Evolutionary conservation across 345 rosid genomes (phyloP).

Genomic region (Eucalyptus sp.): DNA sequence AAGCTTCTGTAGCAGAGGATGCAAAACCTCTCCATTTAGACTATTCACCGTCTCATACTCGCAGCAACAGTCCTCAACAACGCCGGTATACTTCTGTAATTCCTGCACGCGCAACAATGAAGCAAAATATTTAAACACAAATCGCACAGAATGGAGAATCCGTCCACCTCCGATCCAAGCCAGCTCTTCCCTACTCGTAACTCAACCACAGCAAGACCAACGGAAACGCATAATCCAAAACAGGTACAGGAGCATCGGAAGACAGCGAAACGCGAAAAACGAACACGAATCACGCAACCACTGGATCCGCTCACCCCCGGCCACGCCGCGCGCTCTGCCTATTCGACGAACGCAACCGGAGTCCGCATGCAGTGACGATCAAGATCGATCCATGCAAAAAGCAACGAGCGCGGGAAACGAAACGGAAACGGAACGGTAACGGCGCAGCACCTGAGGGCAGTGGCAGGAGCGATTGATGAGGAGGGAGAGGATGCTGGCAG

Average conservation of each 20-base stretch:
- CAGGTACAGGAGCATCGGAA: background rate
- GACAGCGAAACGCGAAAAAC: background rate
- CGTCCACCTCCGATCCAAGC: background rate
- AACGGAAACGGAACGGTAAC: background rate
- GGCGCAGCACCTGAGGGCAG: background rate
- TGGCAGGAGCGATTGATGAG: background rate
- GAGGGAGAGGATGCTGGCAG: background rate
- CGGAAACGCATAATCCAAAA: background rate
- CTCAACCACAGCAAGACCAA: background rate
- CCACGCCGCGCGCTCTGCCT: background rate
- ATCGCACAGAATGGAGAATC: background rate
- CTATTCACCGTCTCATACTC: slow-evolving; percentile 71
- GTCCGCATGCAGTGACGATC: background rate
- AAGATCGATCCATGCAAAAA: background rate
- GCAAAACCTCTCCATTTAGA: slow-evolving; percentile 47
- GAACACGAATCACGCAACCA: background rate
- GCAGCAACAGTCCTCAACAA: slow-evolving; percentile 86
- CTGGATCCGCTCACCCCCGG: background rate
- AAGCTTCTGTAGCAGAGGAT: slow-evolving; percentile 71
- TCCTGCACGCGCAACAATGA: slow-evolving; percentile 18
- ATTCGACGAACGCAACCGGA: background rate
- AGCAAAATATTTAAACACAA: background rate
- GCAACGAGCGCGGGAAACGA: background rate
- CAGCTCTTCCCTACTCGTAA: background rate
- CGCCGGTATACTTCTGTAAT: slow-evolving; percentile 43